Percentiles rank a stretch among this genome's conserved stretches.
These are phyloP conservation scores for Penicillium sp. DNA, from an alignment of 2,329 filamentous ascomycete genomes.

Conservation along the genomic window DNA sequence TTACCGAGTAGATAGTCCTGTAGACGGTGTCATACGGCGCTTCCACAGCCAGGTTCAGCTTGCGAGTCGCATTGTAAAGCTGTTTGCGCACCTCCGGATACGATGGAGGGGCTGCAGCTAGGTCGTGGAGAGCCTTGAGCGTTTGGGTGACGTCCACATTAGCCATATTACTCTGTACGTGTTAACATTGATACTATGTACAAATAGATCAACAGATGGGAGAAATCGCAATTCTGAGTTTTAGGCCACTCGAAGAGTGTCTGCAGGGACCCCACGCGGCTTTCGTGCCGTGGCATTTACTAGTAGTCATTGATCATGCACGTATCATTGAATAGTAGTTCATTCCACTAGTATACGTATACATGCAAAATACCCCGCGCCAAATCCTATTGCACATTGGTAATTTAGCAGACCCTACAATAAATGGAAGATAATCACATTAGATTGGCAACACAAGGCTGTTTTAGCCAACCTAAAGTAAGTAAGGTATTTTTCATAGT, in stretches of 20 bases:
- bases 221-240: not conserved
- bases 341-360: no score
- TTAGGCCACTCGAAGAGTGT: not conserved
- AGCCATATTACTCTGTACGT: not conserved
- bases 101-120: not conserved
- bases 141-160: not conserved
- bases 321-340: no score
- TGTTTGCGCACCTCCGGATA: not conserved
- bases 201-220: not conserved
- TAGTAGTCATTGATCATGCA: no score
- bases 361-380: no score
- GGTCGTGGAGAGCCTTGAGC: not conserved
- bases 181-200: not conserved
- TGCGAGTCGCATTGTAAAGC: not conserved
- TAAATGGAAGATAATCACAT: no score
- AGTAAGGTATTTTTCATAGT: no score
- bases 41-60: not conserved
- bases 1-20: not conserved
- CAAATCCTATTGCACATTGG: no score
- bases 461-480: no score
- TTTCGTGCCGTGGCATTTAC: not conserved
- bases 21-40: not conserved
- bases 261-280: not conserved
- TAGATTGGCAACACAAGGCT: no score
- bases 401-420: no score